Conservation (phyloP, 2,329 filamentous ascomycete species). For the Diaporthe vaccinii region DNA sequence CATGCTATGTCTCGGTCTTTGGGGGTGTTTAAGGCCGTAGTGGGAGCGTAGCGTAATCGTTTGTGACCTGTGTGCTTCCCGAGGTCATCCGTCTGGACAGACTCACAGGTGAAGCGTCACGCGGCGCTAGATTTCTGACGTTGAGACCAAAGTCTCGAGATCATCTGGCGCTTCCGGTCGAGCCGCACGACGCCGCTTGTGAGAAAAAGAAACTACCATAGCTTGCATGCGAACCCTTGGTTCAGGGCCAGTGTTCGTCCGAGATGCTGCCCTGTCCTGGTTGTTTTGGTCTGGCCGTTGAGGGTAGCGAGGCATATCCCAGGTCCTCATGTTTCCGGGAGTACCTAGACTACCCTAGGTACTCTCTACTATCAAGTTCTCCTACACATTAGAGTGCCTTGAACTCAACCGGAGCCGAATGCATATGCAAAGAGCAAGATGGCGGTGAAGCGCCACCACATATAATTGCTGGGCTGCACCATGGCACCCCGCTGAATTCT, state of each 20-base stretch:
- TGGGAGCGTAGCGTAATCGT: slow-evolving; percentile 5
- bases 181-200: neutral
- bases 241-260: neutral
- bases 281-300: neutral
- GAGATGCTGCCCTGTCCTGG: slow-evolving; percentile 10
- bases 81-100: slow-evolving; percentile 4
- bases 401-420: slow-evolving; percentile 24
- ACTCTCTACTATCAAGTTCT: neutral
- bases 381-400: neutral
- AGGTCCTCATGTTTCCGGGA: neutral
- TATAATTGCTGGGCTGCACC: neutral
- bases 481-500: neutral
- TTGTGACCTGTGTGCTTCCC: neutral
- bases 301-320: slow-evolving; percentile 1
- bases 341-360: neutral
- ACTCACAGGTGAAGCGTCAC: slow-evolving; percentile 13
- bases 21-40: slow-evolving; percentile 11
- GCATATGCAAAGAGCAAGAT: neutral
- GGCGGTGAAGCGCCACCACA: slow-evolving; percentile 31
- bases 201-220: neutral
- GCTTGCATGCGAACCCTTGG: neutral
- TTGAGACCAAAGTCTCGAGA: neutral
- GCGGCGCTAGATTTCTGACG: neutral
- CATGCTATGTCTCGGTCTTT: slow-evolving; percentile 1
- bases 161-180: slow-evolving; percentile 15